Evolutionary conservation across 2,329 filamentous ascomycete genomes (phyloP).

Genomic region (Sclerotinia spermophila): DNA sequence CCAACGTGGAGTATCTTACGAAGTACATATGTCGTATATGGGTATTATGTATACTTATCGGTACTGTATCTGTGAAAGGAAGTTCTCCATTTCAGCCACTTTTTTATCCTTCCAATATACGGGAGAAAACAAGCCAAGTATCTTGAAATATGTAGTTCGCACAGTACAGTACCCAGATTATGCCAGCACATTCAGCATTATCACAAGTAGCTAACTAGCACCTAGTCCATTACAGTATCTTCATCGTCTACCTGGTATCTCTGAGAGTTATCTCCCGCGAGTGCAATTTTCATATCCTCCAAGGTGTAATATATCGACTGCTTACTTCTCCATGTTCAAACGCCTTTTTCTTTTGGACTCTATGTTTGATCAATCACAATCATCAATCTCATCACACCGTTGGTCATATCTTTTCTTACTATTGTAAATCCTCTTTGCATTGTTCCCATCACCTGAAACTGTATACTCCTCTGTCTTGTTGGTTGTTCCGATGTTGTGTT

Average conservation of each 20-base stretch:
- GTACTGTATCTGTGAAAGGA: neutral
- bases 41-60: no score
- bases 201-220: neutral
- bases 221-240: neutral
- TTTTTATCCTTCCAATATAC: neutral
- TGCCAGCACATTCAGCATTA: constrained; percentile 1
- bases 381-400: neutral
- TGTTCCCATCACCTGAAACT: neutral
- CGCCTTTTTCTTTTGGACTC: neutral
- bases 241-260: neutral
- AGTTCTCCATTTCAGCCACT: constrained; percentile 2
- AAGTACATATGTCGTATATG: no score
- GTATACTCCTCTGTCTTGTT: neutral
- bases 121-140: neutral
- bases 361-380: neutral
- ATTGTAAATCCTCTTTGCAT: neutral
- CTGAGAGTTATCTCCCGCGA: neutral
- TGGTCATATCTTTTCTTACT: neutral
- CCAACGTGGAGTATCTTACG: constrained; percentile 1
- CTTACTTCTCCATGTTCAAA: neutral
- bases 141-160: neutral
- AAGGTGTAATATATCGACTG: neutral
- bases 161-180: neutral
- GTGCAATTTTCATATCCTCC: neutral
- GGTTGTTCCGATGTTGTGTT: neutral